Evolutionary conservation across 1,139 yeast genomes (phyloP).

Genomic region (Blastobotrys aristatus): DNA sequence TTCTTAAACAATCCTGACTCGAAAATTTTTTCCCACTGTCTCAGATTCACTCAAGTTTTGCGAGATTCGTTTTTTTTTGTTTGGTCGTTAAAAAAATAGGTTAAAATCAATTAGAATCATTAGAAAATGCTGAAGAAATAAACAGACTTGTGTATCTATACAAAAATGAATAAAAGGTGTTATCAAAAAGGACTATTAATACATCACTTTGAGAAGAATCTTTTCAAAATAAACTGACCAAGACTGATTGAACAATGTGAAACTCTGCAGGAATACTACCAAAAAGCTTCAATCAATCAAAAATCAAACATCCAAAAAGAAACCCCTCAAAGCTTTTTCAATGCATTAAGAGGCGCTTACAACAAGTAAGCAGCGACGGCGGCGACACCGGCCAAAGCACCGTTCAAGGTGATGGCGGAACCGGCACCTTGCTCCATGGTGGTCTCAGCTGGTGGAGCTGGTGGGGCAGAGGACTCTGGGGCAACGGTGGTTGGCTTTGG

Average conservation of each 20-base stretch:
- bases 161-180: background rate
- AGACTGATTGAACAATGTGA: no score
- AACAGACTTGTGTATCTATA: background rate
- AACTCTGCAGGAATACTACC: background rate
- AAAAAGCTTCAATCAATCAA: background rate
- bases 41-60: no score
- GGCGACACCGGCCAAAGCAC: constrained; percentile 5
- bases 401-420: background rate
- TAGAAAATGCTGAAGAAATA: background rate
- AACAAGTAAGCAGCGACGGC: constrained; percentile 5
- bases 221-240: no score
- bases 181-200: no score
- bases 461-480: constrained; percentile 10
- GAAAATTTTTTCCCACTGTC: no score
- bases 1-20: no score
- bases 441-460: constrained; percentile 7
- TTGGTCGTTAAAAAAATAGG: background rate
- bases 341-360: no score
- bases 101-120: background rate
- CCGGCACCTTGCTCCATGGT: constrained; percentile 3
- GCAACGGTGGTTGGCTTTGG: constrained; percentile 11
- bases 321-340: no score
- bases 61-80: background rate
- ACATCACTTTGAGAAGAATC: no score
- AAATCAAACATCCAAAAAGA: background rate